A percentile compares a stretch with the other conserved stretches of the same genome.
phyloP scores from a whole-genome alignment of 805 yeast genomes.

The Sungouiozyma ichnusensis region DNA sequence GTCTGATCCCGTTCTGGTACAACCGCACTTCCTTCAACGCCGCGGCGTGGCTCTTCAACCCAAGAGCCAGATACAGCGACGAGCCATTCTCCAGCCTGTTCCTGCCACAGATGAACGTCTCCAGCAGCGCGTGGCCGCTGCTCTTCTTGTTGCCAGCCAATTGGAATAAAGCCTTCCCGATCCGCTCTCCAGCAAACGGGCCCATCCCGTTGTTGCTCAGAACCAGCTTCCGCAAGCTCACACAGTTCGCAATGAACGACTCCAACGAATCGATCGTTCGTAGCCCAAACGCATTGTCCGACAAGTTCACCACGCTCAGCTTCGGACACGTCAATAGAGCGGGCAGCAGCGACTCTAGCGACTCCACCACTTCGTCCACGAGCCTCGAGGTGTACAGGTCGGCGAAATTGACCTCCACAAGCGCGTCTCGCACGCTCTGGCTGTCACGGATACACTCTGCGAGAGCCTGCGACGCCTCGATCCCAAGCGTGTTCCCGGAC shows the following conservation, averaged over 20 bases:
- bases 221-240: constrained; percentile 73
- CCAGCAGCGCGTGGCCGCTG: constrained; percentile 40
- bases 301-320: constrained; percentile 64
- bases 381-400: constrained; percentile 93
- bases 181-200: constrained; percentile 92
- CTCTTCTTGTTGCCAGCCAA: constrained; percentile 55
- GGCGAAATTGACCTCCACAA: constrained; percentile 69
- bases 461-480: constrained; percentile 69
- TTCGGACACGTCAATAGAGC: constrained; percentile 60
- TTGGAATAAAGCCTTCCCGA: constrained; percentile 74
- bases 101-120: constrained; percentile 92
- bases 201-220: constrained; percentile 96
- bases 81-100: constrained; percentile 96
- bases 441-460: constrained; percentile 42
- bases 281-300: constrained; percentile 95
- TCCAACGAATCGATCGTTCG: constrained; percentile 90
- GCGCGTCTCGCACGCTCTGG: constrained; percentile 31
- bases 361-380: constrained; percentile 86
- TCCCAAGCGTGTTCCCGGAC: constrained; percentile 91
- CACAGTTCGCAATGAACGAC: constrained; percentile 60
- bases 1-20: constrained; percentile 96
- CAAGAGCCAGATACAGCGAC: constrained; percentile 71
- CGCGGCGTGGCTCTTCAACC: constrained; percentile 68
- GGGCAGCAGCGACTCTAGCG: constrained; percentile 63
- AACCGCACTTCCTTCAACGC: constrained; percentile 59